These are phyloP conservation scores for Escovopsis sp. DNA, from an alignment of 2,329 filamentous ascomycete species.

Conservation along the genomic window DNA sequence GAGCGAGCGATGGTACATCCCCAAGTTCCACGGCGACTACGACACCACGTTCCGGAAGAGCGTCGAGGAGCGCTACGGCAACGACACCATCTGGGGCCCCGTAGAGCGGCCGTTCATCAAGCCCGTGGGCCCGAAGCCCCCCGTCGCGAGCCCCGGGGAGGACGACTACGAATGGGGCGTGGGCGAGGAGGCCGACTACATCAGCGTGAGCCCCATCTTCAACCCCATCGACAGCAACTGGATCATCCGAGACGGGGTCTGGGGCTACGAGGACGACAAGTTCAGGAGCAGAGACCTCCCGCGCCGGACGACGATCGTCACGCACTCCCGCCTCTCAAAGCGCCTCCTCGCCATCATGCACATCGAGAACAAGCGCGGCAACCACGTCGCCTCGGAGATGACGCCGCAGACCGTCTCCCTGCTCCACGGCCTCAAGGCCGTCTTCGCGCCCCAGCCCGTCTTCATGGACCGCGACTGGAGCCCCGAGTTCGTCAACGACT, in stretches of 20 bases:
- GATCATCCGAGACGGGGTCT: slow-evolving; percentile 54
- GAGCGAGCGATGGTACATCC: slow-evolving; percentile 59
- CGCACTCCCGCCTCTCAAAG: slow-evolving; percentile 59
- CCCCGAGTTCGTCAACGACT: slow-evolving; percentile 35
- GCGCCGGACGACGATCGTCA: slow-evolving; percentile 63
- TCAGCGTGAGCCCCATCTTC: slow-evolving; percentile 67
- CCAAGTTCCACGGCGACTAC: slow-evolving; percentile 51
- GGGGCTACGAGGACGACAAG: slow-evolving; percentile 43
- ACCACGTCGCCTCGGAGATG: slow-evolving; percentile 72
- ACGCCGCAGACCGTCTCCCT: slow-evolving; percentile 58
- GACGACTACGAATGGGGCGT: slow-evolving; percentile 65
- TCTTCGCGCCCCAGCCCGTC: slow-evolving; percentile 65
- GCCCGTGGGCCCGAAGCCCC: slow-evolving; percentile 50
- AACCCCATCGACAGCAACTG: slow-evolving; percentile 59
- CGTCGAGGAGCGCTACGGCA: slow-evolving; percentile 39
- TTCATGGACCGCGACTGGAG: slow-evolving; percentile 66
- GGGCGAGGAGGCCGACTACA: slow-evolving; percentile 59
- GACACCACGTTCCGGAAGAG: slow-evolving; percentile 50
- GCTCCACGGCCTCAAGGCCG: slow-evolving; percentile 65
- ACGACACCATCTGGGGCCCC: slow-evolving; percentile 52
- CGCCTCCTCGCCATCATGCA: slow-evolving; percentile 64
- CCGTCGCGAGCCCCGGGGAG: slow-evolving; percentile 38
- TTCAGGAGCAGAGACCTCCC: slow-evolving; percentile 43
- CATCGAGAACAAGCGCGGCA: slow-evolving; percentile 55
- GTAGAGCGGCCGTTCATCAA: slow-evolving; percentile 39